Evolutionary conservation across 495 filamentous ascomycete genomes (phyloP).

Genomic region (Thermochaetoides thermophila): DNA sequence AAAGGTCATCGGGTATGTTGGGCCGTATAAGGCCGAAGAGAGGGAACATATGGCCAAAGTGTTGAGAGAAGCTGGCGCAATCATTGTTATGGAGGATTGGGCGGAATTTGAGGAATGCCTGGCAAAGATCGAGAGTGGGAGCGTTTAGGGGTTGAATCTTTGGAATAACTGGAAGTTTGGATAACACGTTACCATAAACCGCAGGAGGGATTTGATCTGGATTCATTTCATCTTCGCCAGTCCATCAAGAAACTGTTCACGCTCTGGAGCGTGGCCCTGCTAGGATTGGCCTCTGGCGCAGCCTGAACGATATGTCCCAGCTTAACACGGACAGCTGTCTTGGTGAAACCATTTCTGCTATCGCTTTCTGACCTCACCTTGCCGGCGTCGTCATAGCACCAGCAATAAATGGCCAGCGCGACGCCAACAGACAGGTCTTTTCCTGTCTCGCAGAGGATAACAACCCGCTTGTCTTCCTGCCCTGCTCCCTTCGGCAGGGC

Average conservation of each 20-base stretch:
- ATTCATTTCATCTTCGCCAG: slow-evolving; percentile 17
- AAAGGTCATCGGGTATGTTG: slow-evolving; percentile 74
- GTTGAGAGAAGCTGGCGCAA: slow-evolving; percentile 54
- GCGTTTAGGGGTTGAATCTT: slow-evolving; percentile 11
- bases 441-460: slow-evolving; percentile 27
- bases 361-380: slow-evolving; percentile 8
- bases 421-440: slow-evolving; percentile 30
- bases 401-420: slow-evolving; percentile 35
- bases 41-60: slow-evolving; percentile 55
- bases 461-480: slow-evolving; percentile 10
- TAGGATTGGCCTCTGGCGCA: slow-evolving; percentile 62
- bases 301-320: slow-evolving; percentile 66
- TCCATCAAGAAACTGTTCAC: slow-evolving; percentile 81
- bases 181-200: too few relatives aligned
- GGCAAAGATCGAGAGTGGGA: slow-evolving; percentile 43
- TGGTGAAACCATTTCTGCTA: slow-evolving; percentile 37
- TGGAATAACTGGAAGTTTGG: too few relatives aligned
- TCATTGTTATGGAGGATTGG: slow-evolving; percentile 77
- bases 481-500: background rate
- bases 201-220: background rate
- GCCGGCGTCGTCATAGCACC: slow-evolving; percentile 23
- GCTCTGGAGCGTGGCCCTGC: slow-evolving; percentile 64
- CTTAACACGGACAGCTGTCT: slow-evolving; percentile 58
- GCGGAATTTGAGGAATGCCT: slow-evolving; percentile 59
- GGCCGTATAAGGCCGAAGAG: slow-evolving; percentile 60